Conservation (phyloP, 306 rosid genomes). For the Hippophae tibetana region DNA sequence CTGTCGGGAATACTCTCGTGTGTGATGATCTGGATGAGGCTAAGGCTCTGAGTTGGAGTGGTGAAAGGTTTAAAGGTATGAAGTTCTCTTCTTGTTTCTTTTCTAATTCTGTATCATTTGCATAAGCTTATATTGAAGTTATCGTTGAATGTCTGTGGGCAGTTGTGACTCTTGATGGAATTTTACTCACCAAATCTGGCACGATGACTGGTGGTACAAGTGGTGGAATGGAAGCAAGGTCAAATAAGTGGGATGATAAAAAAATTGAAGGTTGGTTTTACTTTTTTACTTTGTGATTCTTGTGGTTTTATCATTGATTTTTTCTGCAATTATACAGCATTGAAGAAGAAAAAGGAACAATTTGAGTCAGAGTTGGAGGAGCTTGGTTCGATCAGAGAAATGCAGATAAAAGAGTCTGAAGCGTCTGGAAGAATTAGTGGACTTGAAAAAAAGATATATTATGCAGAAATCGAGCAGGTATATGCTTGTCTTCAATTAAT, state of each 20-base stretch:
- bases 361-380: slow-evolving; percentile 75
- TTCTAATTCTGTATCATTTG: slow-evolving; percentile 7
- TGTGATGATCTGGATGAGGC: slow-evolving; percentile 95
- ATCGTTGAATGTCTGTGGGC: slow-evolving; percentile 21
- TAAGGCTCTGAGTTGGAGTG: slow-evolving; percentile 88
- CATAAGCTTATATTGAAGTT: neutral
- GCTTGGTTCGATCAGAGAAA: slow-evolving; percentile 91
- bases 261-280: slow-evolving; percentile 69
- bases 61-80: slow-evolving; percentile 92
- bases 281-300: neutral
- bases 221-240: slow-evolving; percentile 99
- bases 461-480: slow-evolving; percentile 96
- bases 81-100: neutral
- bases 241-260: slow-evolving; percentile 96
- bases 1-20: slow-evolving; percentile 96
- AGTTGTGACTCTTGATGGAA: slow-evolving; percentile 98
- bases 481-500: neutral
- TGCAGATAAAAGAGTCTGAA: slow-evolving; percentile 95
- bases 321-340: slow-evolving; percentile 35
- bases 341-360: slow-evolving; percentile 70
- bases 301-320: slow-evolving; percentile 18
- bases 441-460: slow-evolving; percentile 86
- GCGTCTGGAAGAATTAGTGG: slow-evolving; percentile 88
- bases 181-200: slow-evolving; percentile 87
- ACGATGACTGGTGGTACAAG: slow-evolving; percentile 99